Evolutionary conservation across 1,284 basidiomycete species (phyloP), one percentile per base, ranked within the genome.

Genomic region (Gymnopus androsaceus): DNA sequence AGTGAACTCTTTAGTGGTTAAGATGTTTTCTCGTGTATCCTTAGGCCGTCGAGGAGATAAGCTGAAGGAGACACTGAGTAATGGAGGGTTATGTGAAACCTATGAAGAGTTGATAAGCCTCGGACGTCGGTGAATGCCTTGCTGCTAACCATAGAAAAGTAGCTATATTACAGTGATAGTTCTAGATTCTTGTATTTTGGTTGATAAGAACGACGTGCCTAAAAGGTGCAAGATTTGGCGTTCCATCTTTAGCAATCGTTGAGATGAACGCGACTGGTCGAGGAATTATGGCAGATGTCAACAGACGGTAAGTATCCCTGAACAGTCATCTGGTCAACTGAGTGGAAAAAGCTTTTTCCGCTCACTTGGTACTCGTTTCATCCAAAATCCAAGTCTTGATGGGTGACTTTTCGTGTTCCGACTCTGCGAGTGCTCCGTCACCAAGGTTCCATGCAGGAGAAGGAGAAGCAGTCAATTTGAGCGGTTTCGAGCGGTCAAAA

Each of bases 241-340:
- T 69, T 1, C 87, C 87, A 45, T 79, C 69, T 2, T 67, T 62
- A 12, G 81, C 80, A 17, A 88, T 57, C 11, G 85, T 83, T 4
- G 88, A 90, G 15, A 91, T 81, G 59, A 92, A 83, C 0, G 85
- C 89, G 57, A 91, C 82, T 2, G 90, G 90, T 38, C 90, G 79
- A 12, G 89, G 90, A 33, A 84, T 72, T 55, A 90, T 81, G 1
- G 81, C 82, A 38, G 85, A 85, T 27, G 85, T 88, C 72, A 91
- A 72, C 59, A 92, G 66, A 51, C 75, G 72, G 66, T 85, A 83
- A 15, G 75, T 64, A 56, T 80, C 77, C 61, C 80, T 81, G 61
- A 38, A 53, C 25, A 19, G n/a, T n/a, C n/a, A 19, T 17, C 21
- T 41, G 4, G 27, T 3, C 12, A 12, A 36, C 5, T 3, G 14